These are phyloP conservation scores for Mortierella sp. DNA, from an alignment of 371 early-diverging fungal genomes.

Conservation along the genomic window DNA sequence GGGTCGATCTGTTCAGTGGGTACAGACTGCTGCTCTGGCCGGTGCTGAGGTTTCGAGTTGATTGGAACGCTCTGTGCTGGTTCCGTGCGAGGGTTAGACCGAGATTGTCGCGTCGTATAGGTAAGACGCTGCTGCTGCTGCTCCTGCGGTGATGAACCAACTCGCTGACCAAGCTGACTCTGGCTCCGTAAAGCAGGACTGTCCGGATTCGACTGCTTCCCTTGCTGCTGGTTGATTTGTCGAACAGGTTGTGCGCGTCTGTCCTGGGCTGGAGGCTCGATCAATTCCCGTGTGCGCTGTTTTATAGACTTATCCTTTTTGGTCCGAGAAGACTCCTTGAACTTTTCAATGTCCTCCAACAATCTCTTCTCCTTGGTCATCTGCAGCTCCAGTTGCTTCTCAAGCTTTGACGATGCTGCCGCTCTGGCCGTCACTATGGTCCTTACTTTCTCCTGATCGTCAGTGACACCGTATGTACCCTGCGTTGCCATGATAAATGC, in stretches of 20 bases:
- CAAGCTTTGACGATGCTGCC: slow-evolving; percentile 27
- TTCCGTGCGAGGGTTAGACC: slow-evolving; percentile 27
- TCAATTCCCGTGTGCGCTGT: slow-evolving; percentile 33
- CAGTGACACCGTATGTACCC: slow-evolving; percentile 20
- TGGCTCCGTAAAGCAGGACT: slow-evolving; percentile 23
- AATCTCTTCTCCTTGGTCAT: slow-evolving; percentile 24
- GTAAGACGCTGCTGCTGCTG: slow-evolving; percentile 28
- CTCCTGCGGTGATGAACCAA: slow-evolving; percentile 33
- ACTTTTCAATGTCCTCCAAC: slow-evolving; percentile 32
- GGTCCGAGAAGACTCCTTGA: slow-evolving; percentile 32
- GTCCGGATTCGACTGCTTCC: slow-evolving; percentile 23
- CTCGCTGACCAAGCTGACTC: slow-evolving; percentile 30
- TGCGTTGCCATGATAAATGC: slow-evolving; percentile 20
- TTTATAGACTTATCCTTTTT: slow-evolving; percentile 40
- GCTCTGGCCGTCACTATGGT: slow-evolving; percentile 27
- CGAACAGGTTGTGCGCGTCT: slow-evolving; percentile 54
- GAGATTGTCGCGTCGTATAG: slow-evolving; percentile 38
- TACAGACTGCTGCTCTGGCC: slow-evolving; percentile 10
- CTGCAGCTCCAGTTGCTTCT: slow-evolving; percentile 25
- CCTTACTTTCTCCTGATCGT: slow-evolving; percentile 28
- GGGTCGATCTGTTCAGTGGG: neutral
- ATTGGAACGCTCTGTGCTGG: slow-evolving; percentile 25
- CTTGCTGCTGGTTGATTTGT: slow-evolving; percentile 48
- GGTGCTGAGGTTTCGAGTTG: slow-evolving; percentile 24
- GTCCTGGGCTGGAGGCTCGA: slow-evolving; percentile 36